A percentile compares a stretch with the other conserved stretches of the same genome.
These are phyloP conservation scores for Apophysomyces sp. DNA, from an alignment of 371 early-diverging fungal genomes.

Conservation along the genomic window DNA sequence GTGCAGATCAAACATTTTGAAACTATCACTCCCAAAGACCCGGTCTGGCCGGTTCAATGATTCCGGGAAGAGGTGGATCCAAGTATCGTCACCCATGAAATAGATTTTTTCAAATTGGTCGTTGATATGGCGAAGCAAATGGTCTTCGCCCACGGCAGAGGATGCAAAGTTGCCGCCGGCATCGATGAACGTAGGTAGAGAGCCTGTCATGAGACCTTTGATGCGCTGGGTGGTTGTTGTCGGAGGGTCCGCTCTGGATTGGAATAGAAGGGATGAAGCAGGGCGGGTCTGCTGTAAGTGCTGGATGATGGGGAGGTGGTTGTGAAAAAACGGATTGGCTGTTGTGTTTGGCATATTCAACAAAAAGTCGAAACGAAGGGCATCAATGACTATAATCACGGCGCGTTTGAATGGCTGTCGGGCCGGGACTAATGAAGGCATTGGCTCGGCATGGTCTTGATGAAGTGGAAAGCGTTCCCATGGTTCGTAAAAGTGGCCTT, in stretches of 20 bases:
- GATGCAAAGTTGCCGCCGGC: constrained; percentile 93
- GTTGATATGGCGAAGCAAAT: constrained; percentile 55
- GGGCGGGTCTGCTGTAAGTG: constrained; percentile 54
- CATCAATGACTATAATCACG: constrained; percentile 86
- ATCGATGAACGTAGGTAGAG: constrained; percentile 92
- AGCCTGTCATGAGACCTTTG: constrained; percentile 89
- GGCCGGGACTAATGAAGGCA: background rate
- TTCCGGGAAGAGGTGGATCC: constrained; percentile 83
- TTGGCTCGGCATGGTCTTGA: background rate
- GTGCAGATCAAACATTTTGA: constrained; percentile 92
- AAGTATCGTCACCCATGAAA: constrained; percentile 94
- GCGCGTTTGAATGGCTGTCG: constrained; percentile 63
- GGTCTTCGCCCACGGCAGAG: constrained; percentile 83
- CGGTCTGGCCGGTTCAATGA: constrained; percentile 53
- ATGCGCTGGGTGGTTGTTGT: constrained; percentile 96
- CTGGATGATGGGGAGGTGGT: constrained; percentile 75
- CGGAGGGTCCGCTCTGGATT: constrained; percentile 93
- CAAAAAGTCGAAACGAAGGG: constrained; percentile 82
- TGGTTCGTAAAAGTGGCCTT: constrained; percentile 30
- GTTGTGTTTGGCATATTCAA: constrained; percentile 20
- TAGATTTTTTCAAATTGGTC: constrained; percentile 53
- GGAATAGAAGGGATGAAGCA: constrained; percentile 68
- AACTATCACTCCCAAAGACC: constrained; percentile 78
- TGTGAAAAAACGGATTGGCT: constrained; percentile 57
- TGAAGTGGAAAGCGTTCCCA: constrained; percentile 40